A percentile compares a stretch with the other conserved stretches of the same genome.
Conservation (phyloP, 441 rosid genomes). For the Manihot esculenta region DNA sequence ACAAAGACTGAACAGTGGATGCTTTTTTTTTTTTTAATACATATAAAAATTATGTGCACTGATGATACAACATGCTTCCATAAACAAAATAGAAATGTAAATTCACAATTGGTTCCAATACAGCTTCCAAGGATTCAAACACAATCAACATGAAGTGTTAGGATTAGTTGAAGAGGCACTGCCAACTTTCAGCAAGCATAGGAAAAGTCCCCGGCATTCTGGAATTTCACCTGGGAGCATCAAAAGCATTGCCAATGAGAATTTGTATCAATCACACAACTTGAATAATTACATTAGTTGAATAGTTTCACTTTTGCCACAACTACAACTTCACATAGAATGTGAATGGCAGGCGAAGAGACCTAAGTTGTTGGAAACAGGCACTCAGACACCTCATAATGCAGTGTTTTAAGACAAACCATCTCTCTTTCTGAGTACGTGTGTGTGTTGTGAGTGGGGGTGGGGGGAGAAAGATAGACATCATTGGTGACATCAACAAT, state of each 20-base stretch:
- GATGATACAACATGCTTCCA: neutral
- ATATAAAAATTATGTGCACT: no score
- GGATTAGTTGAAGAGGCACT: no score
- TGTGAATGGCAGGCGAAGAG: neutral
- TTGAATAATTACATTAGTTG: neutral
- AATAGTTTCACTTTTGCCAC: no score
- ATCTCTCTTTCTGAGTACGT: no score
- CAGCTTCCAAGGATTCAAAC: neutral
- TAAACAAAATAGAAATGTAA: neutral
- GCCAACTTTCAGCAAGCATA: neutral
- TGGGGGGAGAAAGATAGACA: no score
- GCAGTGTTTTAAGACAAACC: neutral
- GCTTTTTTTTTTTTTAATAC: no score
- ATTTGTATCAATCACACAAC: neutral
- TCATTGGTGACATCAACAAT: neutral
- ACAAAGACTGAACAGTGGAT: no score
- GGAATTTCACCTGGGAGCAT: conserved; percentile 2
- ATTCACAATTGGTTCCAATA: neutral
- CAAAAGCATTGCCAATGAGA: neutral
- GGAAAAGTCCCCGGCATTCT: no score
- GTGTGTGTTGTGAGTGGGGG: no score
- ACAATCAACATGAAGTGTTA: neutral
- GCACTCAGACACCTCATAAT: neutral
- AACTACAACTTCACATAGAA: no score
- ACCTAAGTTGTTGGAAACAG: neutral